phyloP scores from a whole-genome alignment of 345 rosid genomes.

The Gossypium anomalum region DNA sequence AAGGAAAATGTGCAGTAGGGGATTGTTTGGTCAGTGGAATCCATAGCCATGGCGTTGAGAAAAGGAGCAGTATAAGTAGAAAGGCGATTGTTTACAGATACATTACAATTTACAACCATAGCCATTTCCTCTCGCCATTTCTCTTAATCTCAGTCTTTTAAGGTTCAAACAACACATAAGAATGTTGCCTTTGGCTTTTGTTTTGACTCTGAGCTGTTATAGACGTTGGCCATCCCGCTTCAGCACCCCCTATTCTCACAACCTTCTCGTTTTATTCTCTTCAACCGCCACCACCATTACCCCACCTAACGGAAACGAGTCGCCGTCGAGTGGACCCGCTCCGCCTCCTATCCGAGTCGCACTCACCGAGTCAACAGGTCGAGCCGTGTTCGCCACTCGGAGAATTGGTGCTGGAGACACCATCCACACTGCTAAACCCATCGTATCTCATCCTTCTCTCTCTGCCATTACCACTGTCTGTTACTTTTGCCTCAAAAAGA shows the following conservation, averaged over 20 bases:
- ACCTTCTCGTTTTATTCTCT: conserved; percentile 10
- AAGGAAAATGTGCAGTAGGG: too few species aligned
- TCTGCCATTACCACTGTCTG: conserved; percentile 42
- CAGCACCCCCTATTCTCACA: conserved; percentile 8
- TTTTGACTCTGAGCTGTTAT: conserved; percentile 22
- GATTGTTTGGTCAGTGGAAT: background rate
- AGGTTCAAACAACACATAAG: background rate
- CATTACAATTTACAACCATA: background rate
- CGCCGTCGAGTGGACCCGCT: conserved; percentile 19
- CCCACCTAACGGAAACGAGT: conserved; percentile 13
- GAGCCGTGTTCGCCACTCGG: conserved; percentile 81
- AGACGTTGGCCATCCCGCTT: conserved; percentile 43
- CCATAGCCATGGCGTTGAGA: too few species aligned
- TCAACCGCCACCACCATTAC: conserved; percentile 23
- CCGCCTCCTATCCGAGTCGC: conserved; percentile 72
- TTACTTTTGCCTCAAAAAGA: conserved; percentile 60
- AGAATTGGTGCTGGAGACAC: conserved; percentile 65
- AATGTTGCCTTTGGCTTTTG: background rate
- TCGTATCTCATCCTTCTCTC: conserved; percentile 54
- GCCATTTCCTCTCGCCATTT: background rate
- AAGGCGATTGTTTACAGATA: background rate
- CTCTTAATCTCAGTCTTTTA: background rate
- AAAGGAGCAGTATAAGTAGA: background rate
- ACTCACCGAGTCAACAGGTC: conserved; percentile 71
- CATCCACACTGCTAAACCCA: conserved; percentile 76